These are phyloP conservation scores for peach (Prunus persica) DNA, from an alignment of 306 rosid genomes.

Conservation along the genomic window Prunus_persica_NCBIv2 NC_034016.1:12412001-12412500, in stretches of 20 bases:
- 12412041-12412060: neutral
- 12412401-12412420: neutral
- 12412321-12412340: neutral
- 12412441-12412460: neutral
- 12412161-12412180: neutral
- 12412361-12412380: neutral
- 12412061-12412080: neutral
- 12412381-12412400: neutral
- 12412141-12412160: neutral
- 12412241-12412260: conserved; percentile 67
- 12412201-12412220: conserved; percentile 77
- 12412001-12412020: neutral
- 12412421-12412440: neutral
- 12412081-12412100: neutral
- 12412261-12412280: conserved; percentile 73
- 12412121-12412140: neutral
- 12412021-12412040: neutral
- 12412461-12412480: neutral
- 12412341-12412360: neutral
- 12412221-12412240: conserved; percentile 68
- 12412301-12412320: neutral
- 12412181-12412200: conserved; percentile 87
- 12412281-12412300: conserved; percentile 27
- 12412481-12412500: neutral
- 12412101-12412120: too few relatives aligned